A percentile compares a stretch with the other conserved stretches of the same genome.
Evolutionary conservation across 257 asterid genomes (phyloP).

Genomic region (Scutellaria baicalensis): DNA sequence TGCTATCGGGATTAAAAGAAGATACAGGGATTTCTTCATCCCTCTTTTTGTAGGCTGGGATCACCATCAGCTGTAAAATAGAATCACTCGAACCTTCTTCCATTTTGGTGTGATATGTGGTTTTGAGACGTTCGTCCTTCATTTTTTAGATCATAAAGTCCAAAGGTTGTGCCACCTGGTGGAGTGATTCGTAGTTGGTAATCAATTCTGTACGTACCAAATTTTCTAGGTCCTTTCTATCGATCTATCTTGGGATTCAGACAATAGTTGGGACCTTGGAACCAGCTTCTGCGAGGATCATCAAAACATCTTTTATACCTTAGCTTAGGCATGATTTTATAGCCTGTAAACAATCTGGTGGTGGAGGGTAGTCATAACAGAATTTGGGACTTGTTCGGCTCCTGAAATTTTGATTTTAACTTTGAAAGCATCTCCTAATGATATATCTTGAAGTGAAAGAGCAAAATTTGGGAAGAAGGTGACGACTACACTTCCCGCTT

Average conservation of each 20-base stretch:
- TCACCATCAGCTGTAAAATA: neutral
- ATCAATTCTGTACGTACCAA: neutral
- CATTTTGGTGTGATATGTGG: neutral
- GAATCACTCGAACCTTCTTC: neutral
- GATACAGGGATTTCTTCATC: rapidly evolving
- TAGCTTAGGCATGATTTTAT: neutral
- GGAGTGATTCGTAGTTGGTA: neutral
- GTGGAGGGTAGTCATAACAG: neutral
- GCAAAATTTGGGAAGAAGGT: neutral
- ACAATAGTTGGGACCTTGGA: neutral
- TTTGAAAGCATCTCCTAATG: neutral
- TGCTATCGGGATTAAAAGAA: too few relatives aligned
- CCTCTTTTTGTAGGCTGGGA: rapidly evolving
- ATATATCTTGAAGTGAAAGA: neutral
- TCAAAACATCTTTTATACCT: neutral
- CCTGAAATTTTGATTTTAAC: neutral
- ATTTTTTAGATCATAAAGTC: neutral
- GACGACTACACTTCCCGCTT: neutral
- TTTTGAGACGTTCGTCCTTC: neutral
- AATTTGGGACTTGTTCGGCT: neutral
- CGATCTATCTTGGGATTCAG: neutral
- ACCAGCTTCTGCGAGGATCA: neutral
- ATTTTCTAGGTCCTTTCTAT: neutral
- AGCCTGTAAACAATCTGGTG: neutral
- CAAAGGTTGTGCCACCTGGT: neutral